Evolutionary conservation across 768 basidiomycete species (phyloP), one percentile per base, ranked within the genome.

Genomic region (Psilocybe cyanescens): DNA sequence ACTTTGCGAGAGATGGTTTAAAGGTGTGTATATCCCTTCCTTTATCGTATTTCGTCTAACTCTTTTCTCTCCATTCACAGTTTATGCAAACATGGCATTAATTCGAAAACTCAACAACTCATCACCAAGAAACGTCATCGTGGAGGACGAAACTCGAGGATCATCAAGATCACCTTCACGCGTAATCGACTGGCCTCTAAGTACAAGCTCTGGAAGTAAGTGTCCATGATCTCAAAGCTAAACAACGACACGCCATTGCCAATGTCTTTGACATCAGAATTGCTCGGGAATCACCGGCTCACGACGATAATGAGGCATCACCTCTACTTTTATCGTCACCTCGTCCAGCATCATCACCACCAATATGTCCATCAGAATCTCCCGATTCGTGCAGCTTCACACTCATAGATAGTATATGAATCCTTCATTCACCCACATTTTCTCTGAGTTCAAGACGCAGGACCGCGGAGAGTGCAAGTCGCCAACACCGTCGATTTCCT

Each of bases 401-500:
- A 0, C 78, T 79, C 59, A 70, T 69, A 3, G 75, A 78, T 12
- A 1, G 72, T 74, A 1, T 74, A 71, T 65, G 70, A 63, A 30
- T 80, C 51, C 79, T 79, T 5, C 73, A 73, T 56, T 78, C 78
- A 8, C 79, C 78, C 0, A 63, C 70, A 3, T 70, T 74, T 14
- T 72, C 74, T 33, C 72, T 74, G 5, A 70, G 70, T 48, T 71
- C 69, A 11, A 48, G 53, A 37, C 59, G 59, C 64, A 71, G 17
- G 54, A 62, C 48, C 67, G 68, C 19, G 62, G 69, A 19, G 73
- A 68, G 12, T 71, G 72, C 48, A 67, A 58, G 9, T 79, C 79
- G 1, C 76, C 78, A 2, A 74, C 75, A 1, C 78, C 75, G 3
- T 78, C 75, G 16, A 70, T 69, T 41, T 79, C 81, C 3, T 78